Evolutionary conservation across 2,329 filamentous ascomycete genomes (phyloP).

Genomic region (Aspergillus ochraceus): DNA sequence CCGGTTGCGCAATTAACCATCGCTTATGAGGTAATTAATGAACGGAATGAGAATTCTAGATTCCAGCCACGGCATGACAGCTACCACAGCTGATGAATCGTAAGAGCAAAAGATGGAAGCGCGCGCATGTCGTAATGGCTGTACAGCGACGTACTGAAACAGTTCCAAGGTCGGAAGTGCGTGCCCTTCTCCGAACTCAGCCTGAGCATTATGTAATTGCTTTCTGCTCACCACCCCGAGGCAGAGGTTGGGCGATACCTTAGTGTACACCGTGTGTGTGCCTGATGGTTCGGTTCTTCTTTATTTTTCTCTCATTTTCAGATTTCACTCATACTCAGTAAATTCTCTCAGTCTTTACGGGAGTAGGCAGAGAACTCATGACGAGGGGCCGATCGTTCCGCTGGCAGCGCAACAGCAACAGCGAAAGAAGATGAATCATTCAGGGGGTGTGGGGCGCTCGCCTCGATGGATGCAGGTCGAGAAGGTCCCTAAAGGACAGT

Average conservation of each 20-base stretch:
- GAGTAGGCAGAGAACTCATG: not conserved
- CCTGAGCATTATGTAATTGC: not conserved
- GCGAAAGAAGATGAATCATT: conserved; percentile 14
- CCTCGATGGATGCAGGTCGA: conserved; percentile 14
- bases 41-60: not conserved
- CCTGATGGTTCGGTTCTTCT: not conserved
- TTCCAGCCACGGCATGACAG: not conserved
- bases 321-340: no score
- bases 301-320: not conserved
- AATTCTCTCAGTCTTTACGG: not conserved
- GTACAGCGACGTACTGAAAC: not conserved
- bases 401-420: not conserved
- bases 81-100: not conserved
- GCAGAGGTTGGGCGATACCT: not conserved
- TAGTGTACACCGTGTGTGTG: not conserved
- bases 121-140: not conserved
- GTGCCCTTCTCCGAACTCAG: not conserved
- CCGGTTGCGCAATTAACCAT: not conserved
- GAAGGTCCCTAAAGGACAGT: conserved; percentile 3
- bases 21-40: not conserved
- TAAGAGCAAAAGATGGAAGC: not conserved
- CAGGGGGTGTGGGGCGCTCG: conserved; percentile 16
- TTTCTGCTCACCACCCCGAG: not conserved
- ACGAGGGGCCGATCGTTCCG: not conserved
- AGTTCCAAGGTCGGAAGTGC: not conserved